A percentile compares a stretch with the other conserved stretches of the same genome.
Conservation (phyloP, 23 red algal species). For the Chondrus crispus region DNA sequence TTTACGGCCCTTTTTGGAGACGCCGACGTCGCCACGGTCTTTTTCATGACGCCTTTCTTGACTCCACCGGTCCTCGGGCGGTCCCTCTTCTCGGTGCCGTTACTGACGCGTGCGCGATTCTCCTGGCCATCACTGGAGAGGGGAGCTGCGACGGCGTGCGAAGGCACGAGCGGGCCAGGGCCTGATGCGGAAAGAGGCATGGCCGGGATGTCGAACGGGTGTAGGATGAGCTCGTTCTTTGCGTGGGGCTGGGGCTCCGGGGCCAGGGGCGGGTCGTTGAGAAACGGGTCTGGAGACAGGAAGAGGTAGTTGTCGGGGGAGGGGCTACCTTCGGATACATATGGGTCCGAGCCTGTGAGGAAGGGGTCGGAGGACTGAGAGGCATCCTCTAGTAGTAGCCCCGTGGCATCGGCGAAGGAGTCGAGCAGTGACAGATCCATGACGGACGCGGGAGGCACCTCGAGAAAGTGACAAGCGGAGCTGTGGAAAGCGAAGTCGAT, state of each 20-base stretch:
- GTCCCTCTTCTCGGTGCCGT: not conserved
- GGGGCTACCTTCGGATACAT: not conserved
- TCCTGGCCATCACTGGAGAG: not conserved
- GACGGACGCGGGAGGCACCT: not conserved
- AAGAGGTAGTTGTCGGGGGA: not conserved
- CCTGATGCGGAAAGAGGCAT: slow-evolving; percentile 7
- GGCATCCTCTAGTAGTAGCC: not conserved
- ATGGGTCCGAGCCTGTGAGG: not conserved
- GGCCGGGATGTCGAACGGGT: slow-evolving; percentile 36
- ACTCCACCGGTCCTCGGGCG: not conserved
- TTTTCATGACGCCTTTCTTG: not conserved
- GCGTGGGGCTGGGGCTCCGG: not conserved
- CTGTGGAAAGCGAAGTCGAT: not conserved
- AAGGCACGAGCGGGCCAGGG: not conserved
- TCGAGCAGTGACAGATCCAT: slow-evolving; percentile 33
- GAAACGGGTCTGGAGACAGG: not conserved
- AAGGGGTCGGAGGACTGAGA: not conserved
- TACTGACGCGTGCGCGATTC: not conserved
- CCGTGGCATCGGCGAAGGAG: not conserved
- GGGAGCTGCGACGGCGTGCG: not conserved
- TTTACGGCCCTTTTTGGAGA: not conserved
- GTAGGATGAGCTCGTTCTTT: slow-evolving; percentile 8
- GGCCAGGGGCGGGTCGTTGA: slow-evolving; percentile 11
- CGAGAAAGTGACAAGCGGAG: not conserved
- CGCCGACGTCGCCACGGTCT: no score